Evolutionary conservation across 352 stramenopile species (phyloP).

Genomic region (Pythium vanterpoolii): DNA sequence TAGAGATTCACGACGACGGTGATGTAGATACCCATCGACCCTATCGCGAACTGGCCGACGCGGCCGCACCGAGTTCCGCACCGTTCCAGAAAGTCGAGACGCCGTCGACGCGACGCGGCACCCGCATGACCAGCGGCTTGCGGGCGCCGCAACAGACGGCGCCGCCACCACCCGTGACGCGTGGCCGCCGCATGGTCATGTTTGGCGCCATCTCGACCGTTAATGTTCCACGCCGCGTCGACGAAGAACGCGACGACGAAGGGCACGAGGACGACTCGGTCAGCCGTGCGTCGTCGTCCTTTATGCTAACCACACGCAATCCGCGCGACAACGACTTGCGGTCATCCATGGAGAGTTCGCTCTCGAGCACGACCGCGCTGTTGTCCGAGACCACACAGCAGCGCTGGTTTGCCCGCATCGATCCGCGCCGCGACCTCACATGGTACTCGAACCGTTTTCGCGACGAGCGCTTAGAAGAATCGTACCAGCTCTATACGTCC

Average conservation of each 20-base stretch:
- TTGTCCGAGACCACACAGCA: constrained; percentile 24
- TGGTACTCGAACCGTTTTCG: constrained; percentile 67
- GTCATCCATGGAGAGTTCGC: constrained; percentile 36
- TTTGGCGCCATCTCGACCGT: constrained; percentile 23
- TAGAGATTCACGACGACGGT: constrained; percentile 21
- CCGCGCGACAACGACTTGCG: constrained; percentile 25
- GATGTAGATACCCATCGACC: no score
- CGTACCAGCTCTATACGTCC: constrained; percentile 80
- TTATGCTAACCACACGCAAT: constrained; percentile 5
- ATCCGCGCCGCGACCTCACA: constrained; percentile 50
- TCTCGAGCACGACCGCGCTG: constrained; percentile 21
- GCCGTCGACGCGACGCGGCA: constrained; percentile 6
- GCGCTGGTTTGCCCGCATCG: constrained; percentile 46
- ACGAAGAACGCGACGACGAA: constrained; percentile 26
- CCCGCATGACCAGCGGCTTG: constrained; percentile 16
- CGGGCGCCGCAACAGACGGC: constrained; percentile 2
- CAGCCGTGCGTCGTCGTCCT: constrained; percentile 10
- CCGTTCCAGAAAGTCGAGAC: constrained; percentile 22
- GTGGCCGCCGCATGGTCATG: constrained; percentile 23
- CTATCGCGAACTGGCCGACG: neutral
- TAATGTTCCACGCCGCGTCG: constrained; percentile 20
- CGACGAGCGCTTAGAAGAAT: constrained; percentile 66
- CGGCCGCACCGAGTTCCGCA: constrained; percentile 2
- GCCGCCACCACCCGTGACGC: neutral
- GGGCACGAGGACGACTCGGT: neutral